Evolutionary conservation across 2,329 filamentous ascomycete genomes (phyloP).

Genomic region (Neofusicoccum umdonicola): DNA sequence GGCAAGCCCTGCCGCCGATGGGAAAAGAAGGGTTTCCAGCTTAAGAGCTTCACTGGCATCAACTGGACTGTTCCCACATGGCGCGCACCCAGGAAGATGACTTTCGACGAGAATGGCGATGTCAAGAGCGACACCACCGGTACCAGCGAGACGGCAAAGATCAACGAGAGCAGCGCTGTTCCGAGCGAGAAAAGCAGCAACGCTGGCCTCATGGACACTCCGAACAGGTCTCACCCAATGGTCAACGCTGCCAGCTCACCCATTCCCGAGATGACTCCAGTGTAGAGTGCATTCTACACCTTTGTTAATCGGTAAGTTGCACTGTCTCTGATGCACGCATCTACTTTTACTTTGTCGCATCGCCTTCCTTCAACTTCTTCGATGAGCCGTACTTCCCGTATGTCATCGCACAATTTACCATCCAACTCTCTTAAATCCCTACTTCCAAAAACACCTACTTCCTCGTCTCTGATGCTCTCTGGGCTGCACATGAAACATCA

Average conservation of each 20-base stretch:
- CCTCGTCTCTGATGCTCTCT: not conserved
- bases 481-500: no score
- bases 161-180: conserved; percentile 57
- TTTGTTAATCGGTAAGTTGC: not conserved
- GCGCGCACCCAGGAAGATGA: conserved; percentile 66
- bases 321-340: not conserved
- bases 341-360: not conserved
- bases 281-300: not conserved
- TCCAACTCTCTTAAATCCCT: not conserved
- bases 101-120: conserved; percentile 57
- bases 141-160: conserved; percentile 57
- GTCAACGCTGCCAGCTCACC: conserved; percentile 9
- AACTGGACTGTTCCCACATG: conserved; percentile 80
- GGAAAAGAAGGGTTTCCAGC: conserved; percentile 74
- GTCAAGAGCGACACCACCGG: conserved; percentile 55
- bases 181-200: conserved; percentile 60
- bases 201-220: conserved; percentile 45
- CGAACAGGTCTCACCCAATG: conserved; percentile 8
- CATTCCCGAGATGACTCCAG: conserved; percentile 13
- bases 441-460: not conserved
- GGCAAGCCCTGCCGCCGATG: conserved; percentile 92
- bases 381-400: not conserved
- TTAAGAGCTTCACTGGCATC: conserved; percentile 92
- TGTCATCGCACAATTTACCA: not conserved
- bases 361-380: not conserved